A percentile compares a stretch with the other conserved stretches of the same genome.
phyloP scores from a whole-genome alignment of 306 rosid genomes.

The Gastrolobium bilobum region DNA sequence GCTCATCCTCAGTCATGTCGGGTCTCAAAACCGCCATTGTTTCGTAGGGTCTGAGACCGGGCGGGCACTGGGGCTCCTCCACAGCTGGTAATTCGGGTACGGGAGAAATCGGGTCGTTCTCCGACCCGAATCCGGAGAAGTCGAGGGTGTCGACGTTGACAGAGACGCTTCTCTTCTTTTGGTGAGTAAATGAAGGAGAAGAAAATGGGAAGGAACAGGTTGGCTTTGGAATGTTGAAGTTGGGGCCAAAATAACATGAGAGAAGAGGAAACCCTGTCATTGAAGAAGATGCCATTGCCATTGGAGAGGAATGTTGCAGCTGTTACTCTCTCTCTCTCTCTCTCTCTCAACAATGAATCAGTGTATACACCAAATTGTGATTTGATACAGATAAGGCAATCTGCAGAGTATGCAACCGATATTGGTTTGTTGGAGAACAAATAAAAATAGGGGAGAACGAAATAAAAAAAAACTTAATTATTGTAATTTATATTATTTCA shows the following conservation, averaged over 20 bases:
- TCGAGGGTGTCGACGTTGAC: conserved; percentile 46
- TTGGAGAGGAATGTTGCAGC: too few relatives aligned
- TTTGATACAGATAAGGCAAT: too few relatives aligned
- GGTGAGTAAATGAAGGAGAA: background rate
- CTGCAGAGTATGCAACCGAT: too few relatives aligned
- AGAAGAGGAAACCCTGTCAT: background rate
- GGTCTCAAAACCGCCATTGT: conserved; percentile 47
- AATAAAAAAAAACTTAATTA: too few relatives aligned
- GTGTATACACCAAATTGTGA: too few relatives aligned
- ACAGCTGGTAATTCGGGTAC: background rate
- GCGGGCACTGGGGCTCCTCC: conserved; percentile 26
- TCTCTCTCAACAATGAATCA: too few relatives aligned
- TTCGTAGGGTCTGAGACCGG: conserved; percentile 50
- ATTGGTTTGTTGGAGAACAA: too few relatives aligned
- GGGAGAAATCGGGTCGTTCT: background rate
- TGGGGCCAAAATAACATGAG: background rate
- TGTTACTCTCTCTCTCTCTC: too few relatives aligned
- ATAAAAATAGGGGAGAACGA: too few relatives aligned
- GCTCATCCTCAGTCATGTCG: conserved; percentile 50
- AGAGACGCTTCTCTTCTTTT: conserved; percentile 11
- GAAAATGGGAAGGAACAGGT: background rate
- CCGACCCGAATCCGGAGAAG: conserved; percentile 32
- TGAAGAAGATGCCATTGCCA: too few relatives aligned
- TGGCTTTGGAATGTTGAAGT: background rate
- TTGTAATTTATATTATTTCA: too few relatives aligned